Evolutionary conservation across 345 rosid species (phyloP), one percentile per base, ranked within the genome.

Genomic region (Hibiscus tridactylites): DNA sequence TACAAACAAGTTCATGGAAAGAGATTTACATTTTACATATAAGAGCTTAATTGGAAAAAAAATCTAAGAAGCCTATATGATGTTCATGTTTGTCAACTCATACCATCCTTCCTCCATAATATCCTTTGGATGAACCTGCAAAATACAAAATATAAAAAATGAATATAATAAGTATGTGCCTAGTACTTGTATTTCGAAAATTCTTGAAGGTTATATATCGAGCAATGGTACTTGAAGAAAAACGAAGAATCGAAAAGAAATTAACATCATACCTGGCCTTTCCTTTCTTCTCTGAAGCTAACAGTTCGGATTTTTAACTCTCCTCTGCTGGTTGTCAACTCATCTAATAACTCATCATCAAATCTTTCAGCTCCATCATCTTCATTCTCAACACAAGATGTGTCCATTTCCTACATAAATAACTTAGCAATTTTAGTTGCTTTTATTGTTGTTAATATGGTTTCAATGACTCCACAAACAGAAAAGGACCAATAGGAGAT

Each of bases 321-420:
- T 9, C 98, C 96, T 81, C 93, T 88, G 46, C 86, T 81, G 9
- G 98, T 92, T 24, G 96, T 92, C 72, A 90, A 72, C 80, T 88
- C 90, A 21, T 90, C 96, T 53, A 90, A 72, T 65, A 86, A 81
- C 87, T 92, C 98, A 1, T 86, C 90, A 47, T 87, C 92, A 1
- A 78, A 57, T 10, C 76, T 50, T 39, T 79, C 89, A n/a, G 72
- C 68, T 63, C 63, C 83, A 31, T 67, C 78, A 52, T 84, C 88
- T 75, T 65, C 79, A 0, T 62, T 75, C 54, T 68, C 76, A 2
- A 13, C 4, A 19, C 42, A 29, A 10, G 56, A 33, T 60, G 42
- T 28, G 58, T 85, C 87, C 35, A 16, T 71, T 54, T 83, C 85
- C 91, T 83, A 79, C 24, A 28, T 28, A 28, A 57, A 16, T 21